Percentiles rank a stretch among this genome's conserved stretches.
Evolutionary conservation across 768 basidiomycete species (phyloP).

Genomic region (Kwoniella sp.): DNA sequence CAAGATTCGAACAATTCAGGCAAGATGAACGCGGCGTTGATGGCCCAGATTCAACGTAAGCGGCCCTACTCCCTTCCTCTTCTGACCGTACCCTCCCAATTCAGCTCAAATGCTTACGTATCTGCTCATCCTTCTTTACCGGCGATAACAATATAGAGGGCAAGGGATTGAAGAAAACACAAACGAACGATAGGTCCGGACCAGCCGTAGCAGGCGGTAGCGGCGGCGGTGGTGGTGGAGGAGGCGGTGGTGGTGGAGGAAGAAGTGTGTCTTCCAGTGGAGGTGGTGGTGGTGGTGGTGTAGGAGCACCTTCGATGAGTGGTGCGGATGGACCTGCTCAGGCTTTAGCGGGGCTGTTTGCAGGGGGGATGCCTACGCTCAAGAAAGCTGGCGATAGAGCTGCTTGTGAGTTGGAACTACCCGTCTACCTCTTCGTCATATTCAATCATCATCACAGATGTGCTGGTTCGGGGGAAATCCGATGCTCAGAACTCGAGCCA

Average conservation of each 20-base stretch:
- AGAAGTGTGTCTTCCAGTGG: slow-evolving; percentile 30
- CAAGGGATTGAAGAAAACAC: slow-evolving; percentile 75
- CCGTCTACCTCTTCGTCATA: slow-evolving; percentile 11
- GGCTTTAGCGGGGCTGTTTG: slow-evolving; percentile 81
- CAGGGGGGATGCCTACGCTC: slow-evolving; percentile 87
- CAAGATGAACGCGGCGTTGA: slow-evolving; percentile 49
- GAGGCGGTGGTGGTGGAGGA: slow-evolving; percentile 37
- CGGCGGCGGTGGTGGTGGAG: slow-evolving; percentile 56
- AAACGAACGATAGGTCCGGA: slow-evolving; percentile 67
- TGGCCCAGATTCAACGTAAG: slow-evolving; percentile 49
- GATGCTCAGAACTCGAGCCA: no score
- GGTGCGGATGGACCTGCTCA: slow-evolving; percentile 64
- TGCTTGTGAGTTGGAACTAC: slow-evolving; percentile 19
- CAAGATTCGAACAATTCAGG: no score
- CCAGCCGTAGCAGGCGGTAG: slow-evolving; percentile 39
- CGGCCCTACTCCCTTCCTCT: no score
- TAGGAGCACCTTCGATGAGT: slow-evolving; percentile 42
- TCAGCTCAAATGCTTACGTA: no score
- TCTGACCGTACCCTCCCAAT: no score
- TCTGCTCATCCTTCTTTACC: not conserved
- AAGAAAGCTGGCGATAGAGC: slow-evolving; percentile 70
- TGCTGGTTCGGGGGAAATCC: no score
- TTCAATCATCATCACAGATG: slow-evolving; percentile 13
- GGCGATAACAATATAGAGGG: slow-evolving; percentile 56
- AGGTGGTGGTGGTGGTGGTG: slow-evolving; percentile 47